Evolutionary conservation across 1,139 yeast species (phyloP).

Genomic region (Hemisphaericaspora lyxosophila): DNA sequence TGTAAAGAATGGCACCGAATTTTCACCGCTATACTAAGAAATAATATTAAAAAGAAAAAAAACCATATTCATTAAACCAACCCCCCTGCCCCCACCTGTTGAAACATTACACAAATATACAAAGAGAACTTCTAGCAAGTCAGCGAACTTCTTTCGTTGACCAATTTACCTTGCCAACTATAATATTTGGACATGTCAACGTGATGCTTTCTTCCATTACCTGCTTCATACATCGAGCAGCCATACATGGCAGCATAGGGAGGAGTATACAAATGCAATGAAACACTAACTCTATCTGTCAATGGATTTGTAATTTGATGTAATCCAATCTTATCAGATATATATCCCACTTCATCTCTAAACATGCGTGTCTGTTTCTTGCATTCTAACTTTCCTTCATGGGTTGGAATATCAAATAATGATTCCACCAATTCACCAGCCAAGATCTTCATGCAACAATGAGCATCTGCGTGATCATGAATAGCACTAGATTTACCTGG

Average conservation of each 20-base stretch:
- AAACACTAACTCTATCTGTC: conserved; percentile 51
- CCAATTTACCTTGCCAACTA: conserved; percentile 58
- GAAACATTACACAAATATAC: neutral
- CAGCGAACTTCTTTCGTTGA: conserved; percentile 29
- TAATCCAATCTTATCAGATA: conserved; percentile 64
- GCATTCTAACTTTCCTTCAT: conserved; percentile 27
- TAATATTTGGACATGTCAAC: conserved; percentile 64
- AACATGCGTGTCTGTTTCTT: conserved; percentile 35
- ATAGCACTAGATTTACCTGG: conserved; percentile 67
- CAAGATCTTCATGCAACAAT: conserved; percentile 65
- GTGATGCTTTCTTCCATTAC: conserved; percentile 52
- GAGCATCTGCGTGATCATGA: conserved; percentile 79
- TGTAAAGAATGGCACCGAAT: conserved; percentile 57
- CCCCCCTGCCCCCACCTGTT: too few relatives aligned
- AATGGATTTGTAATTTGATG: conserved; percentile 62
- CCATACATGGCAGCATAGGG: conserved; percentile 74
- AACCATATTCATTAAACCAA: neutral
- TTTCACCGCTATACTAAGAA: conserved; percentile 44
- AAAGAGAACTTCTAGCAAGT: conserved; percentile 23
- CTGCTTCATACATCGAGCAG: conserved; percentile 59
- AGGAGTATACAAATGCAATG: conserved; percentile 75
- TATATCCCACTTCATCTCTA: conserved; percentile 60
- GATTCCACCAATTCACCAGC: conserved; percentile 61
- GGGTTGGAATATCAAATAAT: conserved; percentile 53
- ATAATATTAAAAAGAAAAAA: neutral